Evolutionary conservation across 306 rosid genomes (phyloP).

Genomic region (Cucumis melo): DNA sequence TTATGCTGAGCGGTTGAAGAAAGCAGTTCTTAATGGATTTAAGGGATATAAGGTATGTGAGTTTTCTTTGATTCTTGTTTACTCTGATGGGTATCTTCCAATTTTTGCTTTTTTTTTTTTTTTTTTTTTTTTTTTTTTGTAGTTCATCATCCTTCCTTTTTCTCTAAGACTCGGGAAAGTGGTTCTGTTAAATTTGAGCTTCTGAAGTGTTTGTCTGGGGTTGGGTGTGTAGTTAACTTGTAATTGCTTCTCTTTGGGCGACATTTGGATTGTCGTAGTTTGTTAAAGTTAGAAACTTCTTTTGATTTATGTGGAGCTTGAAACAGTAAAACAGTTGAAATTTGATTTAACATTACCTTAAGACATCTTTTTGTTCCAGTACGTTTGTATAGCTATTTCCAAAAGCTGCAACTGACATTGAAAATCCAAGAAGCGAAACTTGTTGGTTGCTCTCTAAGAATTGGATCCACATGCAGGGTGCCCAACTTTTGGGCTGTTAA

Average conservation of each 20-base stretch:
- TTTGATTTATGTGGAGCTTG: background rate
- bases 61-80: conserved; percentile 5
- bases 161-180: background rate
- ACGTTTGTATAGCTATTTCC: background rate
- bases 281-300: background rate
- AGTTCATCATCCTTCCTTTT: background rate
- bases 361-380: background rate
- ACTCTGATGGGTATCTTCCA: background rate
- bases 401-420: background rate
- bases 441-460: background rate
- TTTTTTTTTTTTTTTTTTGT: background rate
- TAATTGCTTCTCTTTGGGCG: background rate
- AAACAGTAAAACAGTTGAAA: background rate
- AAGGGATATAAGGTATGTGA: conserved; percentile 21
- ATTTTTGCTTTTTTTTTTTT: conserved; percentile 5
- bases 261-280: background rate
- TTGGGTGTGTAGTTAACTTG: background rate
- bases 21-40: conserved; percentile 8
- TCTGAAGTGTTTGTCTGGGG: background rate
- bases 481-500: background rate
- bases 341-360: background rate
- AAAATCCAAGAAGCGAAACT: background rate
- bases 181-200: background rate
- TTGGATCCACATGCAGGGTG: background rate
- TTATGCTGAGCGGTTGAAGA: background rate